phyloP scores from a whole-genome alignment of 2,329 filamentous ascomycete species.

The Aspergillus ochraceoroseus region DNA sequence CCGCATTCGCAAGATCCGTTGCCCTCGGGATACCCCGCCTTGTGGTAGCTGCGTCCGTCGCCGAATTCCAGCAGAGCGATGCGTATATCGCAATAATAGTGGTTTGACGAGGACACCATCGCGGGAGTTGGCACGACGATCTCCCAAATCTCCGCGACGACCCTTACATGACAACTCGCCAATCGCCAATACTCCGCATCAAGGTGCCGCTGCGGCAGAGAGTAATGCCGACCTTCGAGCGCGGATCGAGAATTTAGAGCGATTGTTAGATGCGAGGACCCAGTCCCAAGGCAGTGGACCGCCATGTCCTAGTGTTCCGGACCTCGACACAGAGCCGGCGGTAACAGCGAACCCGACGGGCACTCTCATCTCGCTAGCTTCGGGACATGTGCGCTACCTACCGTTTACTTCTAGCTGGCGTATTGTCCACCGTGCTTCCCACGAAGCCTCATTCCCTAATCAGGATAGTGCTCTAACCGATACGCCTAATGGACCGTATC shows the following conservation, averaged over 20 bases:
- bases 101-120: too few species aligned
- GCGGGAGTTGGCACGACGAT: too few species aligned
- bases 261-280: too few species aligned
- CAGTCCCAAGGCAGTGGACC: conserved; percentile 27
- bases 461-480: too few species aligned
- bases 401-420: conserved; percentile 33
- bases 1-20: conserved; percentile 40
- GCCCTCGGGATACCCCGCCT: conserved; percentile 37
- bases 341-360: too few species aligned
- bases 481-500: too few species aligned
- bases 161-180: too few species aligned
- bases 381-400: conserved; percentile 37
- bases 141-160: too few species aligned
- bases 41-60: conserved; percentile 40
- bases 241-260: too few species aligned
- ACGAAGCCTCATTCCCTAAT: conserved; percentile 24
- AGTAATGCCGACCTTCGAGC: too few species aligned
- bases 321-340: conserved; percentile 24
- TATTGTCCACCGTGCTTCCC: conserved; percentile 28
- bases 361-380: conserved; percentile 29
- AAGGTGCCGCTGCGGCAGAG: too few species aligned
- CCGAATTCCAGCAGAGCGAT: conserved; percentile 36
- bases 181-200: too few species aligned
- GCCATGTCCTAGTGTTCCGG: conserved; percentile 14
- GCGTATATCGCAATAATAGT: conserved; percentile 38